phyloP scores from a whole-genome alignment of 768 basidiomycete genomes.

The Omphalotus guepiniiformis region DNA sequence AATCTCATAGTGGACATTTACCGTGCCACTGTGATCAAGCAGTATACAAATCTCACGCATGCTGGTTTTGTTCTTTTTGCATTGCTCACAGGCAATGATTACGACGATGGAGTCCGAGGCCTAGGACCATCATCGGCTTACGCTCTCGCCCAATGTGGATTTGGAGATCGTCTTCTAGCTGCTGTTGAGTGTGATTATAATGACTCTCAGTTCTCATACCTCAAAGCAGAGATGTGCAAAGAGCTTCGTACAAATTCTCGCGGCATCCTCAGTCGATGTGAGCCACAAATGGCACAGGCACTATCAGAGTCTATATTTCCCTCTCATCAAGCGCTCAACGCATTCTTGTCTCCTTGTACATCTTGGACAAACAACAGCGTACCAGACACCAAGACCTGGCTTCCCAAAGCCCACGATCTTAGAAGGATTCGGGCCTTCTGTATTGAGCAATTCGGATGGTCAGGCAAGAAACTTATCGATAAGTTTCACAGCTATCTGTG shows the following conservation, averaged over 20 bases:
- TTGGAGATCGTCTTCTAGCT: not conserved
- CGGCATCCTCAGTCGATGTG: not conserved
- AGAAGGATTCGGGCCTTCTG: not conserved
- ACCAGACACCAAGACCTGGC: not conserved
- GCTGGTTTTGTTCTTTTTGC: not conserved
- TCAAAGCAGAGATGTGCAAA: not conserved
- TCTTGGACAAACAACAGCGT: not conserved
- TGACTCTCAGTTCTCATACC: too few relatives aligned
- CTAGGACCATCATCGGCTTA: not conserved
- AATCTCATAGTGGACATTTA: not conserved
- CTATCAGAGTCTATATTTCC: not conserved
- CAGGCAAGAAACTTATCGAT: not conserved
- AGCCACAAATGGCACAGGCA: not conserved
- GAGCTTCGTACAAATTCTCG: not conserved
- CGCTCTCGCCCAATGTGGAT: not conserved
- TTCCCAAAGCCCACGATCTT: not conserved
- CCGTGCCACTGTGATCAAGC: not conserved
- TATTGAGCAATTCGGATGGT: not conserved
- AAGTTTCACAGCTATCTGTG: not conserved
- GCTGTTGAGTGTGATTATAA: not conserved
- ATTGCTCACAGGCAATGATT: not conserved
- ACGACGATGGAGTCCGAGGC: not conserved
- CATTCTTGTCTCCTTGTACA: not conserved
- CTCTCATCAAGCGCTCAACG: not conserved
- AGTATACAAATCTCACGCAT: slow-evolving; percentile 22